phyloP scores from a whole-genome alignment of 108 stramenopile genomes.

The Skeletonema grethae region DNA sequence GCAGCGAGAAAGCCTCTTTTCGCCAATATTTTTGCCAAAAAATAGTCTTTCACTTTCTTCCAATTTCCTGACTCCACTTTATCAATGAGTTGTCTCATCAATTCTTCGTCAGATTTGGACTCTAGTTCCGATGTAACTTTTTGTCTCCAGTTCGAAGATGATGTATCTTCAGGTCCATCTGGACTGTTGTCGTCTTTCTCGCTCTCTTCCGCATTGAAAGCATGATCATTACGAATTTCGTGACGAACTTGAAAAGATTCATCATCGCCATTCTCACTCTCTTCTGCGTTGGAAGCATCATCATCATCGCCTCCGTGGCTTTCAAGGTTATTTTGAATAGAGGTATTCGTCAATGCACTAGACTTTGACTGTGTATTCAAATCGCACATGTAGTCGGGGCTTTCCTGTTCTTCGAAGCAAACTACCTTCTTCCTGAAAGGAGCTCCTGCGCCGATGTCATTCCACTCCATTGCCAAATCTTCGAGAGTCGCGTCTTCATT shows the following conservation, averaged over 20 bases:
- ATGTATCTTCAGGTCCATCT: neutral
- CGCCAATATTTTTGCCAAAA: neutral
- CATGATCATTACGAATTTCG: neutral
- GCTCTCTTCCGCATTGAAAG: neutral
- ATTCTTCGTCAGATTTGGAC: neutral
- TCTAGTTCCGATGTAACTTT: neutral
- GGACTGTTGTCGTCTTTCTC: slow-evolving; percentile 40
- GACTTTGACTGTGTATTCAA: neutral
- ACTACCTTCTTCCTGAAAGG: slow-evolving; percentile 20
- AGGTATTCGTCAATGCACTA: neutral
- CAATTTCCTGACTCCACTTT: neutral
- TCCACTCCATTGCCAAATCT: slow-evolving; percentile 52
- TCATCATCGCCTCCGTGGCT: neutral
- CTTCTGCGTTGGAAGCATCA: neutral
- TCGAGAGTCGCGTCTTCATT: slow-evolving; percentile 5
- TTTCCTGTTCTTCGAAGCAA: slow-evolving; percentile 24
- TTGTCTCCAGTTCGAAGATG: neutral
- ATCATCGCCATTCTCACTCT: slow-evolving; percentile 33
- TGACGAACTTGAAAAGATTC: neutral
- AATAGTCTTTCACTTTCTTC: neutral
- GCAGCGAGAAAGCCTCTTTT: neutral
- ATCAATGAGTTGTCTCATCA: neutral
- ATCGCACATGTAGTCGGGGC: neutral
- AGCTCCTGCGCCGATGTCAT: slow-evolving; percentile 44
- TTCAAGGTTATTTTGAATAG: neutral